A percentile compares a stretch with the other conserved stretches of the same genome.
phyloP scores from a whole-genome alignment of 176 grass and related monocot genomes.

The Microstegium vimineum region DNA sequence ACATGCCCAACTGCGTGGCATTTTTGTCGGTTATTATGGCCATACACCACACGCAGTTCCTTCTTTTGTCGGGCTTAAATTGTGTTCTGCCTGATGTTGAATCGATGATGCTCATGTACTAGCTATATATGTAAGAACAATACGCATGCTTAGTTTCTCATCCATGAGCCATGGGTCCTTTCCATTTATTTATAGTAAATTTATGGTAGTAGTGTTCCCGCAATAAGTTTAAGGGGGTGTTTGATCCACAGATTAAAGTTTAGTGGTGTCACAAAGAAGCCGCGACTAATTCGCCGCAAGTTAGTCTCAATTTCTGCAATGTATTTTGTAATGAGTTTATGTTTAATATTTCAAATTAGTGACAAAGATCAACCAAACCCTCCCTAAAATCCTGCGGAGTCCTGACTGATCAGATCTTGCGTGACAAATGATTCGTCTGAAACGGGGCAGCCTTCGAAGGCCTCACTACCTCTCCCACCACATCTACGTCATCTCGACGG shows the following conservation, averaged over 20 bases:
- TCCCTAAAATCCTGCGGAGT: background rate
- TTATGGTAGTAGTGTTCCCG: background rate
- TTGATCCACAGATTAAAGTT: too few species aligned
- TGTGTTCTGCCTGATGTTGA: background rate
- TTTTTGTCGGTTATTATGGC: background rate
- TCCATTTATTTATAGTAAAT: background rate
- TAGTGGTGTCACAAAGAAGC: too few species aligned
- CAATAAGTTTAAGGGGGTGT: too few species aligned
- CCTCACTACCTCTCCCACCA: too few species aligned
- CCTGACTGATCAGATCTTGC: background rate
- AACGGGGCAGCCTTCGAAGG: too few species aligned
- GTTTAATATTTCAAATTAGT: too few species aligned
- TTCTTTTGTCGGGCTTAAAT: background rate
- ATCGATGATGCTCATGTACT: background rate
- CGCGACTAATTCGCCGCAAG: too few species aligned
- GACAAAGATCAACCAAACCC: too few species aligned
- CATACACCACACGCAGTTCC: background rate
- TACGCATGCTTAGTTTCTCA: background rate
- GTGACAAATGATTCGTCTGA: background rate
- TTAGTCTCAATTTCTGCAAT: too few species aligned
- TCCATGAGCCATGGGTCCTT: background rate
- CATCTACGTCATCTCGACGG: too few species aligned
- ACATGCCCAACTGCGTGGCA: background rate
- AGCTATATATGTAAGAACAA: background rate
- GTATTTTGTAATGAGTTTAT: too few species aligned